Base-by-base conservation (phyloP, 1,284 basidiomycete species). In the Pascua guehoae region DNA sequence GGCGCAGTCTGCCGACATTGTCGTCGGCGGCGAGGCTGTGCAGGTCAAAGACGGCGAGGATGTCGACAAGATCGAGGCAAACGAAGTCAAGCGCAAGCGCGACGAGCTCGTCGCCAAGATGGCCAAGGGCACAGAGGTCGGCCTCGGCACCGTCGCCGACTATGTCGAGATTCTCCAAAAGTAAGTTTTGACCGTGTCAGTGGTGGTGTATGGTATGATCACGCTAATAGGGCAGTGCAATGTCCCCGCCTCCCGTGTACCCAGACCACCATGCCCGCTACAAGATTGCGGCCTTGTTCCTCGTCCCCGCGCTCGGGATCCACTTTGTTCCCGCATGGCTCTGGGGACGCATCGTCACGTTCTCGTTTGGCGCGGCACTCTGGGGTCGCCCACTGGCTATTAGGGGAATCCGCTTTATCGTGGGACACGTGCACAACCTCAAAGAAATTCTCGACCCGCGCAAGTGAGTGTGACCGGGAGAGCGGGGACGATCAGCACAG, bases 381-480 rank as follows among this genome's bases (percentile, higher is more conserved):
- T 85, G 83, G 67, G 82, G 79, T 10, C 80, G 81, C 78, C 82
- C 82, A 1, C 47, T 83, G 24, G 67, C 83, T 50, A 72, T 74
- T 18, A 70, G 72, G 5, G 76, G 24, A 32, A 32, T 32, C 24
- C 24, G 7, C 24, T 32, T 32, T 32, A 32, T 32, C 24, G 24
- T 32, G 24, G 24, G 24, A 32, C 24, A 32, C 7, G 24, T 32
- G 24, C 24, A 48, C 17, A 4, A 16, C 73, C 15, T 67, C 72
- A 10, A 68, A 74, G 53, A 73, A 74, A 66, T 74, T 83, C 41
- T 32, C 24, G 24, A 32, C 24, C 24, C 24, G 24, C 24, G 24
- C 24, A 32, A 32, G 24, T 32, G 24, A 32, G 24, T 32, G 24
- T 32, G 24, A 32, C 24, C 7, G 24, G n/a, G n/a, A n/a, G n/a